Base-by-base conservation (phyloP, 192 early-diverging fungal species). In the Entomortierella parvispora region DNA sequence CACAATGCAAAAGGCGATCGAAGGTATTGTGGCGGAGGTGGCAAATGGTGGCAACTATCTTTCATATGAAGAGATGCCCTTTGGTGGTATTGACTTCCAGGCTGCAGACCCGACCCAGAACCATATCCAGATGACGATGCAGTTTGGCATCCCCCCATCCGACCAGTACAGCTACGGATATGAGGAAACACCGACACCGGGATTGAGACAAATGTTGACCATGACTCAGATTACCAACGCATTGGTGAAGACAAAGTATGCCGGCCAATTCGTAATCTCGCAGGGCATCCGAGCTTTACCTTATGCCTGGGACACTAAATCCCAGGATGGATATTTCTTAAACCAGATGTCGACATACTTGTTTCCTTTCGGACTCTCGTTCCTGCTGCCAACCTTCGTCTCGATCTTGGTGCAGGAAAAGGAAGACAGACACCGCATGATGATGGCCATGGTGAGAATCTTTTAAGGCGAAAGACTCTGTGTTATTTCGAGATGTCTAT, bases 361-460 rank as follows among this genome's bases (percentile, higher is more conserved):
- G 33, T 68, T 76, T 48, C 72, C 72, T 10, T 68, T 68, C 34
- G 72, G 52, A 0, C 65, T 76, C n/a, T 76, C 65, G 45, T 76
- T 76, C 26, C 26, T 76, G 11, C 9, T 76, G 20, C 72, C 72
- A 4, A 68, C 72, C 14, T 76, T 76, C 53, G 72, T 76, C 20
- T 61, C 72, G 2, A 54, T 76, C 47, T 29, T 76, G 45, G 72
- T 76, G 14, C 64, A 76, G 23, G 72, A 76, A 45, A 76, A 76
- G 37, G 72, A 76, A 26, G 72, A 76, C 32, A 54, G 59, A 3
- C 72, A 76, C 40, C 64, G 65, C 15, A 61, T 66, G 51, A 76
- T 76, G 72, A 76, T 76, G 72, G 72, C 72, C n/a, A 76, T 76
- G 72, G 72, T 76, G 62, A 44, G 42, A 10, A 54, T 26, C 20